Base-by-base conservation (phyloP, 176 grass and related monocot genomes). In the Paspalum notatum region DNA sequence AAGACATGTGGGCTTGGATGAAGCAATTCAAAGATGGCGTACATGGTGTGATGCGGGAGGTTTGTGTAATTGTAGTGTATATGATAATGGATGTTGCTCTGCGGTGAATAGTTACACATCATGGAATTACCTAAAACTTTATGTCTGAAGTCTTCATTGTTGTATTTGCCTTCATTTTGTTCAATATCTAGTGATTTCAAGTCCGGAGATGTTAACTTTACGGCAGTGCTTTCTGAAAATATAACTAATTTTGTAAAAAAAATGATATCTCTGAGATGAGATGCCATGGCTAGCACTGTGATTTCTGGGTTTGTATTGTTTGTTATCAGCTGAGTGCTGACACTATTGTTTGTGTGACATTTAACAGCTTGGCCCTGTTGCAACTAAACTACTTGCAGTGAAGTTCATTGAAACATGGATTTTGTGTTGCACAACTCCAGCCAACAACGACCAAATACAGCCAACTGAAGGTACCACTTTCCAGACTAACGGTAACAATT, bases 341-440 rank as follows among this genome's bases (percentile, higher is more conserved):
- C 75, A 54, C 38, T 44, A 57, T 82, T 80, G 63, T 82, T 79
- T 57, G 13, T 76, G 44, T 86, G 81, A 84, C 51, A 74, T 74
- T 27, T 84, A 88, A 81, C 87, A 99, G 93, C 81, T 84, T 60
- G 78, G 79, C 49, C 79, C 87, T 74, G 56, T 90, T 87, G 91
- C 82, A 78, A 85, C 74, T 79, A 99, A 99, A 84, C 81, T 95
- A 83, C 82, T 85, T 17, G 87, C 88, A 54, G 17, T 99, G 71
- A 99, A 96, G 85, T 99, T 99, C 60, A 47, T 99, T 66, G 93
- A 93, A 87, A 84, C 76, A 62, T 99, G 91, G 80, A 84, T 89
- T 77, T 84, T 93, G 59, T 84, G 84, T 85, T 88, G 91, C 68
- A 90, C 91, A 57, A 82, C 87, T 83, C 80, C 87, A 87, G 66